Evolutionary conservation across 2,329 filamentous ascomycete genomes (phyloP), one percentile per base, ranked within the genome.

Genomic region (Teratosphaeria zuluensis): DNA sequence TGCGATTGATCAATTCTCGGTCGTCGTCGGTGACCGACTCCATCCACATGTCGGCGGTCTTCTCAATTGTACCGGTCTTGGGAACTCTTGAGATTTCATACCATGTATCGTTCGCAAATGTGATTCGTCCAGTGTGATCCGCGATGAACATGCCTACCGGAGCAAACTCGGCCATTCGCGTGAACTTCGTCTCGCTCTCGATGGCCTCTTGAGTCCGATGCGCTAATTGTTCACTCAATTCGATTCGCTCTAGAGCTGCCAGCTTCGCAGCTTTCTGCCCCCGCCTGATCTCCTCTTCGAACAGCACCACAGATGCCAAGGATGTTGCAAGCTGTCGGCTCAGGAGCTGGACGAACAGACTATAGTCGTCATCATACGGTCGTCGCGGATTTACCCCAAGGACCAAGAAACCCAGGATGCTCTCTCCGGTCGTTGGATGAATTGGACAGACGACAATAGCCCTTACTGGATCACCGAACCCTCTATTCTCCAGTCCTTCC

Each of bases 131-230:
- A 48, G 78, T 72, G 0, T 82, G 79, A 67, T 90, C 82, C n/a
- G 88, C 87, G 64, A 94, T 92, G 70, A 92, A 92, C 75, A 95
- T 87, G 31, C 89, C 90, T 1, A 92, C 89, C 0, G 89, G 89
- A 0, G 88, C 87, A 63, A 90, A 89, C 68, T 92, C 89, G 2
- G 89, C 88, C 87, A 94, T 91, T 52, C 88, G 81, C 0, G 88
- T 90, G 69, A 94, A 94, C 59, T 87, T 86, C 33, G 87, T 86
- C 70, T 94, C 89, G 69, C 84, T 80, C 58, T 82, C 80, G 30
- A 77, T 76, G 2, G 80, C 80, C 69, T 83, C 79, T 68, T 81
- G 77, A 1, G 81, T 82, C 54, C 80, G 74, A 32, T 87, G 78
- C 51, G 85, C 84, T 14, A 94, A 78, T 69, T 92, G 87, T 69